These are phyloP conservation scores for Umbelopsis sp. DNA, from an alignment of 192 early-diverging fungal species.

Conservation along the genomic window DNA sequence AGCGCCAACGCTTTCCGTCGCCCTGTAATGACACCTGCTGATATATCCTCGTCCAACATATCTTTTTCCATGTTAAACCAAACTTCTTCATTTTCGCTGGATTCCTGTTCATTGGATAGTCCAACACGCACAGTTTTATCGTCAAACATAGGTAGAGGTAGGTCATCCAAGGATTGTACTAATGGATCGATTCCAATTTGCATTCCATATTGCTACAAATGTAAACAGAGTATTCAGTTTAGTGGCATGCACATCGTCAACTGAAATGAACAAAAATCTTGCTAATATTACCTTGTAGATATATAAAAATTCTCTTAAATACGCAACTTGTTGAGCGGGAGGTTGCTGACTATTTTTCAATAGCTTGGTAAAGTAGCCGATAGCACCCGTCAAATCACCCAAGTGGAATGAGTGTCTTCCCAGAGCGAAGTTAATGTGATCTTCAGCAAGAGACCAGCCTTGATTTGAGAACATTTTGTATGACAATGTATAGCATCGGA, in stretches of 20 bases:
- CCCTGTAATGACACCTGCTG: conserved; percentile 30
- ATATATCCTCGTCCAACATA: conserved; percentile 56
- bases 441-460: conserved; percentile 79
- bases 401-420: conserved; percentile 80
- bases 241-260: too few relatives aligned
- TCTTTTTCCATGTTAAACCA: conserved; percentile 76
- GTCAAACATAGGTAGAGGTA: conserved; percentile 64
- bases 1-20: conserved; percentile 30
- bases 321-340: conserved; percentile 61
- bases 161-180: conserved; percentile 47
- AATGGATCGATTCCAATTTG: conserved; percentile 49
- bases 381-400: conserved; percentile 71
- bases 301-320: conserved; percentile 77
- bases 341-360: conserved; percentile 69
- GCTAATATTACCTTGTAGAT: conserved; percentile 63
- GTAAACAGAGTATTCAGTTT: not conserved
- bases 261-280: too few relatives aligned
- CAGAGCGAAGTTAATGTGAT: conserved; percentile 87
- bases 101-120: conserved; percentile 63
- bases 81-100: conserved; percentile 56
- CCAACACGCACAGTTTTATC: conserved; percentile 53
- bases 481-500: conserved; percentile 73
- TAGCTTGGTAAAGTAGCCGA: conserved; percentile 79
- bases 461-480: conserved; percentile 57
- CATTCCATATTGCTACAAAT: conserved; percentile 49